Base-by-base conservation (phyloP, 1,284 basidiomycete genomes). In the Neolentinus lepideus region DNA sequence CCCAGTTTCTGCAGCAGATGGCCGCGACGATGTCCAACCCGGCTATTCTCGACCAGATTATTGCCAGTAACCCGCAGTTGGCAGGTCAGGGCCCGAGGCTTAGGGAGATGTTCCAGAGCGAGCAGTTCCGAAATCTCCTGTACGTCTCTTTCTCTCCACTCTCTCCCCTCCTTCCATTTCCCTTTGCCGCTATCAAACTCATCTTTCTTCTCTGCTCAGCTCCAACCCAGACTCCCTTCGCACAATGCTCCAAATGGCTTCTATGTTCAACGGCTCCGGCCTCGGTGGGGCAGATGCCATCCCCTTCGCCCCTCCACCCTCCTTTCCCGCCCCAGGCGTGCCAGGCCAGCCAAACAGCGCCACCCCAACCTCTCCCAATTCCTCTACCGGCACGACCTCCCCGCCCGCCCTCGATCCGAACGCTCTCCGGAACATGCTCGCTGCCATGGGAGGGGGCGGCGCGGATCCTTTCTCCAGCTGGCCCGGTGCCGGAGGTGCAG, bases 61-160 rank as follows among this genome's bases (percentile, higher is more conserved):
- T 96, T 63, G 80, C 85, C 0, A 80, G 76, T 46, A 91, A 93
- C 69, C 94, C 94, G 0, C 86, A 93, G 64, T 76, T 95, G 19
- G 78, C 79, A 1, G 73, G 75, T 0, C 88, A 94, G 85, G 90
- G 79, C 2, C 92, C 92, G 0, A 87, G 91, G 65, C 81, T 93
- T 25, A 77, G 93, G 19, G 76, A 88, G 61, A 78, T 91, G 57
- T 88, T 95, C 73, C 84, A 88, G 65, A 88, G 83, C 64, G 85
- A 88, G n/a, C 76, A 83, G 59, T 91, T 94, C 72, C 75, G 90
- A 52, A 79, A 90, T 64, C 86, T 94, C 83, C 80, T 94, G 85
- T 85, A 62, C 56, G 80, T 78, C 50, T 25, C 31, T 1, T 29
- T 46, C 47, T 35, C 27, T 38, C n/a, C n/a, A 8, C n/a, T 43